A percentile compares a stretch with the other conserved stretches of the same genome.
Evolutionary conservation across 371 early-diverging fungal genomes (phyloP).

Genomic region (Haplosporangium sp.): DNA sequence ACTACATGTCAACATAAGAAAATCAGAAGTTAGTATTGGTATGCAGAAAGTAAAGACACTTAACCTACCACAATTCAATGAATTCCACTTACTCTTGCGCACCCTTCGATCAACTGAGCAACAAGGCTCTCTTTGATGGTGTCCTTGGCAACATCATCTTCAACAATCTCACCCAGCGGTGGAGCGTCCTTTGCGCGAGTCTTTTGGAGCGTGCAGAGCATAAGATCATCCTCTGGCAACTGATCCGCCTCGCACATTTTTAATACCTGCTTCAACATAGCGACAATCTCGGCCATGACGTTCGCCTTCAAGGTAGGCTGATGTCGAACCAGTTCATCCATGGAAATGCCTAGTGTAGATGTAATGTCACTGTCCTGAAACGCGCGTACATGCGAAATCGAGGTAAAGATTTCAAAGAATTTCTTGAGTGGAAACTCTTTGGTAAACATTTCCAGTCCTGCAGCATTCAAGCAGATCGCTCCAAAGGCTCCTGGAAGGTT

Average conservation of each 20-base stretch:
- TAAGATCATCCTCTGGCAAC: slow-evolving; percentile 61
- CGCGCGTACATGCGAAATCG: slow-evolving; percentile 77
- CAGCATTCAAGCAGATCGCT: slow-evolving; percentile 91
- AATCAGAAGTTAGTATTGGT: not conserved
- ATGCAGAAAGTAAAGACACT: not conserved
- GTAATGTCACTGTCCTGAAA: slow-evolving; percentile 88
- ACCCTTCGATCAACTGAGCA: slow-evolving; percentile 62
- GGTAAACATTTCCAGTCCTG: slow-evolving; percentile 87
- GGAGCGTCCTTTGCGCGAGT: slow-evolving; percentile 35
- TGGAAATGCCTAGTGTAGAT: slow-evolving; percentile 80
- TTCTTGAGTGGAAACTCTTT: slow-evolving; percentile 75
- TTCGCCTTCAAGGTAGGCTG: slow-evolving; percentile 84
- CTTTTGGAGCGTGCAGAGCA: slow-evolving; percentile 55
- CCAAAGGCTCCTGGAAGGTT: slow-evolving; percentile 95
- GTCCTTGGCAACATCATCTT: slow-evolving; percentile 58
- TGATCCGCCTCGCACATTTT: slow-evolving; percentile 58
- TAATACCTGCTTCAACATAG: slow-evolving; percentile 68
- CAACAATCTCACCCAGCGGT: slow-evolving; percentile 31
- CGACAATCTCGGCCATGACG: slow-evolving; percentile 77
- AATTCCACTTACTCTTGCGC: slow-evolving; percentile 58
- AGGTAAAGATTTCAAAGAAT: slow-evolving; percentile 83
- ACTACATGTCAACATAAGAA: slow-evolving; percentile 55
- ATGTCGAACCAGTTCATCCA: slow-evolving; percentile 97
- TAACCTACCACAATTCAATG: slow-evolving; percentile 9
- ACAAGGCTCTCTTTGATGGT: slow-evolving; percentile 67